A percentile compares a stretch with the other conserved stretches of the same genome.
Conservation (phyloP, 805 yeast species). For the Metschnikowia kunwiensis region DNA sequence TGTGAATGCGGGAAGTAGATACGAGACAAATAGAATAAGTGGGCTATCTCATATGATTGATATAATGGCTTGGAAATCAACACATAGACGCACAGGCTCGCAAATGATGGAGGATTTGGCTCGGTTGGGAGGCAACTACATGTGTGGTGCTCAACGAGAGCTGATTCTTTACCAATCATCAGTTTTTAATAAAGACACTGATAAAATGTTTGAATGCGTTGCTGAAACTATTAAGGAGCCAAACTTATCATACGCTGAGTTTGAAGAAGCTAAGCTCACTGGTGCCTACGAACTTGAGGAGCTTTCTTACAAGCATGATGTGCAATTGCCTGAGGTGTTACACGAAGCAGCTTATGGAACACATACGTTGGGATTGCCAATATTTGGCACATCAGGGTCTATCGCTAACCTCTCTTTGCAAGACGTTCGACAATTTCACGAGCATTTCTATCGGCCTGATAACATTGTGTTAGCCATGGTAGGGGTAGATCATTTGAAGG, state of each 20-base stretch:
- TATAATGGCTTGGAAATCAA: constrained; percentile 79
- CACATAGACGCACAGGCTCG: constrained; percentile 53
- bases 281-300: constrained; percentile 82
- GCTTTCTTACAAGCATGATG: constrained; percentile 77
- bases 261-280: constrained; percentile 67
- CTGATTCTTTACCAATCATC: constrained; percentile 91
- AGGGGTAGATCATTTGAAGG: constrained; percentile 72
- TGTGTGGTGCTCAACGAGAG: constrained; percentile 90
- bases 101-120: constrained; percentile 76
- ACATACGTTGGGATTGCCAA: constrained; percentile 80
- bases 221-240: constrained; percentile 80
- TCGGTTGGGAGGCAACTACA: constrained; percentile 87
- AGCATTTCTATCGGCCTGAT: constrained; percentile 70
- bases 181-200: constrained; percentile 83
- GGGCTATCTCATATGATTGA: constrained; percentile 86
- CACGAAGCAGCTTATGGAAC: constrained; percentile 76
- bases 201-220: constrained; percentile 69
- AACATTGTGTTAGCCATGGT: constrained; percentile 82
- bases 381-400: constrained; percentile 73
- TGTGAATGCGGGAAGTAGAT: constrained; percentile 87
- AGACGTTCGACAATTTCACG: constrained; percentile 58
- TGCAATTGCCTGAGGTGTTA: constrained; percentile 83
- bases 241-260: constrained; percentile 60
- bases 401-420: constrained; percentile 52
- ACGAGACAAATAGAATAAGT: constrained; percentile 53